These are phyloP conservation scores for Leishmania turanica DNA, from an alignment of 208 protist species.

Conservation along the genomic window DNA sequence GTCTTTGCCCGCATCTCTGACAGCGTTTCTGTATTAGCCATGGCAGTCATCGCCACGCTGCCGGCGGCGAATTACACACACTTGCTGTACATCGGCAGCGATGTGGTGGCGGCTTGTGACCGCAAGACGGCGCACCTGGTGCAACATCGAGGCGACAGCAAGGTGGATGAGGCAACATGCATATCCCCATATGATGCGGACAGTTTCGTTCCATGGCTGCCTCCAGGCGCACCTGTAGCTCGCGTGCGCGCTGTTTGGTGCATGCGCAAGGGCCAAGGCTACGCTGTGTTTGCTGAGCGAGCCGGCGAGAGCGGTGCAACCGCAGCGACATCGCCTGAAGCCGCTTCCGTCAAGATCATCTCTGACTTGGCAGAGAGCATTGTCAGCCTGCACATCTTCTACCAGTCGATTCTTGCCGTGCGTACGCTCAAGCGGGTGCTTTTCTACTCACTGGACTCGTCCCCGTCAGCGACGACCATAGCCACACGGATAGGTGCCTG, in stretches of 20 bases:
- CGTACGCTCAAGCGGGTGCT: conserved; percentile 25
- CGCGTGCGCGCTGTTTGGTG: conserved; percentile 17
- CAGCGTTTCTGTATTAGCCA: not conserved
- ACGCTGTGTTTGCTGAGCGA: conserved; percentile 17
- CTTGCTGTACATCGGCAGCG: conserved; percentile 37
- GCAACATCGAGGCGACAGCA: conserved; percentile 5
- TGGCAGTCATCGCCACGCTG: conserved; percentile 46
- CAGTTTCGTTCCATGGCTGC: conserved; percentile 49
- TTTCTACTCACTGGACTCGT: conserved; percentile 47
- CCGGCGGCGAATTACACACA: conserved; percentile 48
- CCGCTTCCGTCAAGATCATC: conserved; percentile 12
- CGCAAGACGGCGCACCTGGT: conserved; percentile 40
- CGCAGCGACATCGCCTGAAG: conserved; percentile 3
- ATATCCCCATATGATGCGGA: conserved; percentile 30
- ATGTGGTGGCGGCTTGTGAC: conserved; percentile 46
- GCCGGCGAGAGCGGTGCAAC: conserved; percentile 2
- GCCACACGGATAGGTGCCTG: conserved; percentile 20
- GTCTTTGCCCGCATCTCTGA: not conserved
- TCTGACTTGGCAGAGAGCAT: conserved; percentile 14
- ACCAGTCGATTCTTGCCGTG: conserved; percentile 45
- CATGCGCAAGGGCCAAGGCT: conserved; percentile 16
- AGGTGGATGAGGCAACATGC: conserved; percentile 24
- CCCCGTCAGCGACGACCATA: conserved; percentile 9
- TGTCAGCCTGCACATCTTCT: conserved; percentile 36
- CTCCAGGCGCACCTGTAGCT: conserved; percentile 25